phyloP scores from a whole-genome alignment of 768 basidiomycete genomes.

The Suillus tomentosus region DNA sequence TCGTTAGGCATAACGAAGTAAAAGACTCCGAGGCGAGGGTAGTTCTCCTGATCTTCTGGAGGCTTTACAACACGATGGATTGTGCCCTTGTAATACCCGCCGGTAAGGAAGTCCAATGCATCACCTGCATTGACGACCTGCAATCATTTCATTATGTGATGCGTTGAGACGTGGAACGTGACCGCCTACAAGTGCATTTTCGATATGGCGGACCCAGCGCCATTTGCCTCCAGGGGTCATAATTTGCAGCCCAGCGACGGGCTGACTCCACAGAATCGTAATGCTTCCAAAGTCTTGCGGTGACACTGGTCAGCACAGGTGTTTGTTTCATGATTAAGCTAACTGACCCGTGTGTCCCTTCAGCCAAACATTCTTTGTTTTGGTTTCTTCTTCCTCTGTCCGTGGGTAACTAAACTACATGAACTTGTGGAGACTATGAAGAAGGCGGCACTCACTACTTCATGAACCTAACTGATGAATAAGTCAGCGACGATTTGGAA shows the following conservation, averaged over 20 bases:
- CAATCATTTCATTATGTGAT: neutral
- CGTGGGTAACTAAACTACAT: conserved; percentile 46
- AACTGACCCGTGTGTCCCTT: conserved; percentile 58
- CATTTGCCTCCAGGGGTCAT: conserved; percentile 51
- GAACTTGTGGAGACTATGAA: neutral
- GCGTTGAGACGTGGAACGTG: neutral
- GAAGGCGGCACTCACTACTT: conserved; percentile 53
- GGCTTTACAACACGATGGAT: conserved; percentile 65
- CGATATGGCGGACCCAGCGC: conserved; percentile 60
- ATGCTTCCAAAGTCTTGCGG: conserved; percentile 52
- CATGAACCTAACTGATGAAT: conserved; percentile 56
- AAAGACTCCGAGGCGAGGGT: conserved; percentile 56
- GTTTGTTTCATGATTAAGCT: too few species aligned
- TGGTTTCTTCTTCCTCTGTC: conserved; percentile 47
- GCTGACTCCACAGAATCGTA: conserved; percentile 63
- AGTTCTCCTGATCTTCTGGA: conserved; percentile 51
- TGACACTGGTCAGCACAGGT: neutral
- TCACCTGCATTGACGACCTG: conserved; percentile 66
- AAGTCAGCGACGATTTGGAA: conserved; percentile 1
- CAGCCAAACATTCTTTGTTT: conserved; percentile 58
- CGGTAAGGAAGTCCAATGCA: conserved; percentile 59
- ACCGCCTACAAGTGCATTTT: conserved; percentile 52
- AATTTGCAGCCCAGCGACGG: conserved; percentile 60
- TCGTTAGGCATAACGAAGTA: conserved; percentile 60
- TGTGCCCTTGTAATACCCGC: conserved; percentile 60